These are phyloP conservation scores for Leccinum subrobustum DNA, from an alignment of 1,284 basidiomycete species.

Conservation along the genomic window DNA sequence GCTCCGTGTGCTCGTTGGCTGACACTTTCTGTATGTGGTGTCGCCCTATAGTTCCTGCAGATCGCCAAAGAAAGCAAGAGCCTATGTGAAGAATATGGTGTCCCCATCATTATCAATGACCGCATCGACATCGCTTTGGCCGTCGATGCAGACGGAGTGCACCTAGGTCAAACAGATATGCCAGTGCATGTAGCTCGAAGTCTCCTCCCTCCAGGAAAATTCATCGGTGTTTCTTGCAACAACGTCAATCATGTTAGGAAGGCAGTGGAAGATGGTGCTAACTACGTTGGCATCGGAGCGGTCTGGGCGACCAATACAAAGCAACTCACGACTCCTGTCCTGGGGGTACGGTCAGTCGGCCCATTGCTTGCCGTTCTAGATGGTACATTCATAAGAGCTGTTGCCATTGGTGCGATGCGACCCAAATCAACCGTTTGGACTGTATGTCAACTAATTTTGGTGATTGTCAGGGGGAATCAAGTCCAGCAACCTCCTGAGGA, in stretches of 20 bases:
- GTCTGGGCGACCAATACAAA: slow-evolving; percentile 78
- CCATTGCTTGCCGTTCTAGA: slow-evolving; percentile 63
- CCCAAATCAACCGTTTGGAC: not conserved
- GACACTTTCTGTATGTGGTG: not conserved
- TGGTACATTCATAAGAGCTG: slow-evolving; percentile 63
- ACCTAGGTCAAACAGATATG: slow-evolving; percentile 92
- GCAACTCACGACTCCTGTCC: slow-evolving; percentile 54
- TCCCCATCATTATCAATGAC: slow-evolving; percentile 92
- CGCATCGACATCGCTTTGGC: slow-evolving; percentile 86
- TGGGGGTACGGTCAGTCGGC: slow-evolving; percentile 68
- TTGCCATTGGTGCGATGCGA: slow-evolving; percentile 72
- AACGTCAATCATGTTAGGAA: slow-evolving; percentile 60
- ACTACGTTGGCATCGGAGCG: slow-evolving; percentile 88
- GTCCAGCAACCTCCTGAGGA: slow-evolving; percentile 67
- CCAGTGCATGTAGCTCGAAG: slow-evolving; percentile 66
- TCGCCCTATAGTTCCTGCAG: slow-evolving; percentile 66
- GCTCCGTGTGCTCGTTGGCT: not conserved
- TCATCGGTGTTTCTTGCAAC: slow-evolving; percentile 85
- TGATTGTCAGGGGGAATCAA: slow-evolving; percentile 76
- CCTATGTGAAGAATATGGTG: slow-evolving; percentile 77
- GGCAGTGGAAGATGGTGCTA: slow-evolving; percentile 61
- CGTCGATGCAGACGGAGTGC: slow-evolving; percentile 76
- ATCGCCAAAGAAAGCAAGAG: slow-evolving; percentile 72
- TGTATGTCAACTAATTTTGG: not conserved
- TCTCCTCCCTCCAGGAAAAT: slow-evolving; percentile 67